Percentiles rank a stretch among this genome's conserved stretches.
Conservation (phyloP, 2,329 filamentous ascomycete genomes). For the Bipolaris bicolor region DNA sequence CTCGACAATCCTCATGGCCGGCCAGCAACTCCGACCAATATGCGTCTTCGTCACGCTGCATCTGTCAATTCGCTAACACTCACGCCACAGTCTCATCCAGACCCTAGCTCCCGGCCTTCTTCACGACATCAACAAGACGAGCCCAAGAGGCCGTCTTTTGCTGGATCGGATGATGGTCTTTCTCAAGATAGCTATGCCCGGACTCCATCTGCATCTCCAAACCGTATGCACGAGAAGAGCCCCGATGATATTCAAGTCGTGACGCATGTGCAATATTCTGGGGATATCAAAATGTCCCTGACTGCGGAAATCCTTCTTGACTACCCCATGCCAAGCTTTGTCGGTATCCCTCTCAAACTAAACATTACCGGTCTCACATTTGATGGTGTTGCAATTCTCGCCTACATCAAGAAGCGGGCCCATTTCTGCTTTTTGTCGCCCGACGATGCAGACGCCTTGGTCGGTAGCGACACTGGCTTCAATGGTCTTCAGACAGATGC, state of each 20-base stretch:
- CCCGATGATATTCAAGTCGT: conserved; percentile 92
- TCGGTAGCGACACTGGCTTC: conserved; percentile 53
- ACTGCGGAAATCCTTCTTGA: conserved; percentile 96
- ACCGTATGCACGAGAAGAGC: conserved; percentile 71
- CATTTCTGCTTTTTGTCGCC: conserved; percentile 95
- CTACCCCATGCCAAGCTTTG: conserved; percentile 98
- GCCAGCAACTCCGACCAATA: conserved; percentile 43
- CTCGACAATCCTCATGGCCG: conserved; percentile 43
- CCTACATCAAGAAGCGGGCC: conserved; percentile 84
- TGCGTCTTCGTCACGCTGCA: conserved; percentile 46
- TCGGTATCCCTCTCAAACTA: conserved; percentile 90
- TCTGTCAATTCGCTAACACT: conserved; percentile 55
- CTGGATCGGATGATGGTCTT: conserved; percentile 33
- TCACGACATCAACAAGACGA: conserved; percentile 51
- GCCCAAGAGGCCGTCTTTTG: conserved; percentile 35
- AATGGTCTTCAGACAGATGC: conserved; percentile 36
- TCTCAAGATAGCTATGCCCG: conserved; percentile 39
- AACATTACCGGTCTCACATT: conserved; percentile 96
- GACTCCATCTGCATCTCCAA: conserved; percentile 49
- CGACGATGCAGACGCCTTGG: conserved; percentile 79
- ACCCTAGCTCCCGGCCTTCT: conserved; percentile 53
- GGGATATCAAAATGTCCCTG: conserved; percentile 83
- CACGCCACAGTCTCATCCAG: conserved; percentile 54
- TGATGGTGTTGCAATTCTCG: conserved; percentile 90
- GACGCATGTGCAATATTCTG: conserved; percentile 86